Evolutionary conservation across 148 eudicot genomes (phyloP), one percentile per base, ranked within the genome.

Genomic region (Vaccinium corymbosum): DNA sequence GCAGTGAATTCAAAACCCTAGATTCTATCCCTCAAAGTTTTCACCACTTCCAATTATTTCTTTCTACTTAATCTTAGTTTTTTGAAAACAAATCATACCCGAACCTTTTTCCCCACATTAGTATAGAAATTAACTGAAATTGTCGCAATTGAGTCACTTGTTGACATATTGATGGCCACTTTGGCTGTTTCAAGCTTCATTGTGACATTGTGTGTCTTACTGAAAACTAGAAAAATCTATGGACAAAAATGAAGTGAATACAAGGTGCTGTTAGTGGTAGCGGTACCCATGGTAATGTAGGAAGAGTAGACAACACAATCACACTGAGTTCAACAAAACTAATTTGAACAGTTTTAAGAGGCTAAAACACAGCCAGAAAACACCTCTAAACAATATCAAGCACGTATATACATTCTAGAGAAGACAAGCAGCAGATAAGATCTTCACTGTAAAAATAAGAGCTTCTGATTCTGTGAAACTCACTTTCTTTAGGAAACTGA

Each of bases 401-500:
- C 5, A 15, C 13, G 22, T 42, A 27, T 42, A 4, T 42, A 27
- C 7, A 38, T 19, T 35, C 82, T 19, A 9, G 32, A 80, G 72
- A 80, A n/a, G 22, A 49, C 17, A 59, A 57, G 22, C 1, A 29
- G 42, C 73, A 17, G 15, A 32, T 49, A 70, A 66, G 12, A 70
- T 25, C 8, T 51, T 68, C 59, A 81, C 10, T 49, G 48, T 55
- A 22, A 27, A 68, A 50, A 82, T 38, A 49, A 84, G 27, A 53
- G 3, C n/a, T 64, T 46, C 4, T 42, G 46, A 42, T 42, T 42
- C 46, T 0, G 46, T 22, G n/a, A 22, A 71, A 87, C 91, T 87
- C 66, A 95, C 98, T 89, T 90, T 92, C 84, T 95, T 95, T 59
- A 95, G 82, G 87, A 95, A 94, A 86, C 82, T 88, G 88, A 92